phyloP scores from a whole-genome alignment of 805 yeast genomes.

The Scheffersomyces coipomensis region DNA sequence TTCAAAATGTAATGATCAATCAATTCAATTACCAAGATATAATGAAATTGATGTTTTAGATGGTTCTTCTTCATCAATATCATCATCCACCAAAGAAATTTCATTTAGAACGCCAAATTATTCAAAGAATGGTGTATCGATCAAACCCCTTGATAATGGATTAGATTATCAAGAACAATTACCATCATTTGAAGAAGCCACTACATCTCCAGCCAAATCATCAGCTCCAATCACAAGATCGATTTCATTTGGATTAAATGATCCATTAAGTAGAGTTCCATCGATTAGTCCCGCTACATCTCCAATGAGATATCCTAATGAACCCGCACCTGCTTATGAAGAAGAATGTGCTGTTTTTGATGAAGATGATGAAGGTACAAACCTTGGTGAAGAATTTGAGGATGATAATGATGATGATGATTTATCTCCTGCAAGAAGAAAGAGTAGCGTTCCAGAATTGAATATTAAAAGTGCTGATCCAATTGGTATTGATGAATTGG shows the following conservation, averaged over 20 bases:
- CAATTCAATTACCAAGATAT: constrained; percentile 40
- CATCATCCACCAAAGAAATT: too few species aligned
- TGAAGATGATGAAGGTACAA: neutral
- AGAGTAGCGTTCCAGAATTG: too few species aligned
- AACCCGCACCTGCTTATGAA: constrained; percentile 36
- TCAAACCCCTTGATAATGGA: constrained; percentile 22
- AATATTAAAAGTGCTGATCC: too few species aligned
- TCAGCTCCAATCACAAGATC: constrained; percentile 36
- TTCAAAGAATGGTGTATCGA: constrained; percentile 27
- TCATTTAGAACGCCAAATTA: constrained; percentile 43
- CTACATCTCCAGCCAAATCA: constrained; percentile 50
- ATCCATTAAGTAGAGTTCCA: constrained; percentile 34
- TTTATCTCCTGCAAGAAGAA: neutral
- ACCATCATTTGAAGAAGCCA: constrained; percentile 69
- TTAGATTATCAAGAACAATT: constrained; percentile 24
- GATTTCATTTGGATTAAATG: constrained; percentile 33
- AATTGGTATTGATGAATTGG: constrained; percentile 27
- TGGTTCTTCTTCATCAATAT: too few species aligned
- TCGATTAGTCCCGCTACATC: constrained; percentile 14
- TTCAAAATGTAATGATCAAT: constrained; percentile 39
- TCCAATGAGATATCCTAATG: constrained; percentile 13
- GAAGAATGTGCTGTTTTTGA: neutral
- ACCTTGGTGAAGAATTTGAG: neutral
- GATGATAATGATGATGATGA: neutral
- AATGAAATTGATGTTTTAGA: constrained; percentile 20